Evolutionary conservation across 345 rosid species (phyloP).

Genomic region (Brassica juncea): DNA sequence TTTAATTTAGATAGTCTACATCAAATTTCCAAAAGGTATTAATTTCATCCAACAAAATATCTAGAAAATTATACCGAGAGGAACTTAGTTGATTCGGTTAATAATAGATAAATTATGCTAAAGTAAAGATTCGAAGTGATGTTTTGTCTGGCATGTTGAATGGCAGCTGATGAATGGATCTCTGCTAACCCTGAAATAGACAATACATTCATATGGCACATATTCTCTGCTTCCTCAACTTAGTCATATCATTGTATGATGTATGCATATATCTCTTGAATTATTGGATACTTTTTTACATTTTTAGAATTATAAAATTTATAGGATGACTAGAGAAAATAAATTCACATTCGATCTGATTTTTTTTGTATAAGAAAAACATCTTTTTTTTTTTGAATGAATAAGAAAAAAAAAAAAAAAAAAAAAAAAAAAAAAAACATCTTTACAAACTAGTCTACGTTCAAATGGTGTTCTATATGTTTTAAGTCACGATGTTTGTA

Average conservation of each 20-base stretch:
- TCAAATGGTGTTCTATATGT: neutral
- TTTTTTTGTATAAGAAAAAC: neutral
- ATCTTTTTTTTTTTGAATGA: too few species aligned
- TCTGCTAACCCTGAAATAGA: constrained; percentile 27
- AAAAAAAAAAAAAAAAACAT: too few species aligned
- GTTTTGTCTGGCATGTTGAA: constrained; percentile 21
- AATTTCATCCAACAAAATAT: constrained; percentile 19
- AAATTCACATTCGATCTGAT: neutral
- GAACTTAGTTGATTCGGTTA: constrained; percentile 20
- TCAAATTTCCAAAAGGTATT: neutral
- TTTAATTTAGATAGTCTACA: constrained; percentile 11
- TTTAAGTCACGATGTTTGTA: neutral
- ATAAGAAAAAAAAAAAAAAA: too few species aligned
- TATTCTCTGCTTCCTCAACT: constrained; percentile 36
- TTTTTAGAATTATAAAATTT: neutral
- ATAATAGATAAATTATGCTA: constrained; percentile 5
- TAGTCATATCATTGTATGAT: constrained; percentile 27
- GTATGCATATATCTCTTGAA: neutral
- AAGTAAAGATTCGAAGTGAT: constrained; percentile 22
- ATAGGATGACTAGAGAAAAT: neutral
- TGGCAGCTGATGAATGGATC: constrained; percentile 23
- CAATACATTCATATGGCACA: constrained; percentile 30
- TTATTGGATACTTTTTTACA: constrained; percentile 1
- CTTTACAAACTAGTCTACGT: neutral
- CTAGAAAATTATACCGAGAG: constrained; percentile 6